Evolutionary conservation across 345 rosid species (phyloP), one percentile per base, ranked within the genome.

Genomic region (Iberis pinnata): DNA sequence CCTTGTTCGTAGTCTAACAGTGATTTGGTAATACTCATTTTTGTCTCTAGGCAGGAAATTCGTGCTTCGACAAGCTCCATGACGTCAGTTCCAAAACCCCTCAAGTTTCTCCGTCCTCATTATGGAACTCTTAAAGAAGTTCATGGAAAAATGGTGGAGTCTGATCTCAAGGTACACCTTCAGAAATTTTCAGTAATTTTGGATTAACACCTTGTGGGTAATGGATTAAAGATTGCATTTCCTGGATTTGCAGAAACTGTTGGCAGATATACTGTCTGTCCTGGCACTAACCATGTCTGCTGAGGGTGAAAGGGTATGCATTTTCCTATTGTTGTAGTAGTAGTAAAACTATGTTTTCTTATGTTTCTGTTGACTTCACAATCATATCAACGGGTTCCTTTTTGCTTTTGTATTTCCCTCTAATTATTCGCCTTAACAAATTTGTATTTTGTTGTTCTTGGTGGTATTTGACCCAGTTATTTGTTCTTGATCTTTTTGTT

Each of bases 51-150:
- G 80, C 90, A 85, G 61, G 98, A 88, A 68, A 88, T 92, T 19
- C 81, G 95, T 16, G 80, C 83, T 18, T 70, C 98, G 49, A 92
- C 97, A 4, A 88, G 97, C 72, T 92, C 98, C 19, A 88, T 92
- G 98, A 92, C 98, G 16, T 88, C 97, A 20, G 97, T 88, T 67
- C 98, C 97, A 15, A 92, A 92, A 75, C 97, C 95, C 8, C 78
- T 92, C 59, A 92, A 88, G 76, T 92, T 92, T 76, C 97, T 92
- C 36, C 86, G 97, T 16, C 95, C 95, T 27, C 95, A 92, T 75
- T 92, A 88, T 73, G 97, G 81, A 73, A 73, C 87, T 49, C 78
- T 92, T 8, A 92, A 92, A 51, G 78, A 75, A 37, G 80, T 44
- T 66, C 88, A 80, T 53, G 75, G 65, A 58, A 77, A 61, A 45